Evolutionary conservation across 2,329 filamentous ascomycete species (phyloP), one percentile per base, ranked within the genome.

Genomic region (Raffaelea ambrosiae): DNA sequence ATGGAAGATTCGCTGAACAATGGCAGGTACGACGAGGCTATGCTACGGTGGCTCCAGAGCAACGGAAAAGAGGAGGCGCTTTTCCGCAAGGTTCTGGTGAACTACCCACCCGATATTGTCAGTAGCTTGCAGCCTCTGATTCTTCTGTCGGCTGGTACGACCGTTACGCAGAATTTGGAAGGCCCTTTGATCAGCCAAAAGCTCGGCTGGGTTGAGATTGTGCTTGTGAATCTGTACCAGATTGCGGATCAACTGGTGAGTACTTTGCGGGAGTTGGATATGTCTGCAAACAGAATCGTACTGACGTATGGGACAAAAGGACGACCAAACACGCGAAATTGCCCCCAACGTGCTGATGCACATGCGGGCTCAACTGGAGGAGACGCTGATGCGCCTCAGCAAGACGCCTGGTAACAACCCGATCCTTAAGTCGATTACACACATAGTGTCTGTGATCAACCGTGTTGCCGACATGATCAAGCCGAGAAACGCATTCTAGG

Each of bases 11-110:
- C 81, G 40, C 80, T 93, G 65, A 70, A 74, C 33, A 71, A 76
- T 26, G 77, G 77, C 20, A 74, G 77, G 33, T 74, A 76, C 48
- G 81, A 85, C 57, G 74, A 77, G 46, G 82, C 78, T 39, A 73
- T 83, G 60, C 73, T 84, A 48, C 75, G 76, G 51, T 85, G 81
- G 81, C 74, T 85, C 48, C 81, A 86, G 63, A 55, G 74, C 54
- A 74, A 73, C 16, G 72, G 76, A 31, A 59, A 61, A 43, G 75
- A 81, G 59, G 73, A 81, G 50, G 76, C 81, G 51, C 74, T 85
- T 45, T 86, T 84, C 61, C 70, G 74, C 29, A 67, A 72, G 53
- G 74, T 74, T 44, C 67, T 79, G 42, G 65, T 66, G 43, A 72
- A 73, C 51, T 71, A 72, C 59, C 66, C 71, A 54, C 72, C 75